phyloP scores from a whole-genome alignment of 2,329 filamentous ascomycete species.

The Xylariaceae sp. region DNA sequence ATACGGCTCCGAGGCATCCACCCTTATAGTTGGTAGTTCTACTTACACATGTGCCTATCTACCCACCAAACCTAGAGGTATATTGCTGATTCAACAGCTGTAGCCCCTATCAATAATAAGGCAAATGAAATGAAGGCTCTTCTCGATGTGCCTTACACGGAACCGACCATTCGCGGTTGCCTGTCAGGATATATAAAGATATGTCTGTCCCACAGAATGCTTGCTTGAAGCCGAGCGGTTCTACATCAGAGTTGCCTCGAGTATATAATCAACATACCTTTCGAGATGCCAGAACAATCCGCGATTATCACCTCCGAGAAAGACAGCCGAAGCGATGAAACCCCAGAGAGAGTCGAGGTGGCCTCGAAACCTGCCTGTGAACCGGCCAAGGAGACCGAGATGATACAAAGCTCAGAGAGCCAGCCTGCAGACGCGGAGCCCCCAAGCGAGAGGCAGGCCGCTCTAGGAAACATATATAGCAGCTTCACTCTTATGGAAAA shows the following conservation, averaged over 20 bases:
- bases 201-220: no score
- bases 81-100: background rate
- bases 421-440: constrained; percentile 10
- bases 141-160: no score
- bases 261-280: background rate
- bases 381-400: background rate
- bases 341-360: background rate
- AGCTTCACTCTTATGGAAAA: constrained; percentile 40
- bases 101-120: background rate
- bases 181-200: no score
- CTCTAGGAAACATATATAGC: constrained; percentile 22
- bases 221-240: no score
- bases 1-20: constrained; percentile 21
- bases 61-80: background rate
- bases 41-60: background rate
- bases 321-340: background rate
- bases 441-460: constrained; percentile 11
- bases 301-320: background rate
- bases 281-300: constrained; percentile 9
- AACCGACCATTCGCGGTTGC: no score
- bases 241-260: background rate
- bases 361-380: no score
- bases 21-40: background rate
- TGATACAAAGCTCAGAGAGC: background rate
- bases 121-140: no score